phyloP scores from a whole-genome alignment of 192 early-diverging fungal species.

The Chytriomyces confervae region DNA sequence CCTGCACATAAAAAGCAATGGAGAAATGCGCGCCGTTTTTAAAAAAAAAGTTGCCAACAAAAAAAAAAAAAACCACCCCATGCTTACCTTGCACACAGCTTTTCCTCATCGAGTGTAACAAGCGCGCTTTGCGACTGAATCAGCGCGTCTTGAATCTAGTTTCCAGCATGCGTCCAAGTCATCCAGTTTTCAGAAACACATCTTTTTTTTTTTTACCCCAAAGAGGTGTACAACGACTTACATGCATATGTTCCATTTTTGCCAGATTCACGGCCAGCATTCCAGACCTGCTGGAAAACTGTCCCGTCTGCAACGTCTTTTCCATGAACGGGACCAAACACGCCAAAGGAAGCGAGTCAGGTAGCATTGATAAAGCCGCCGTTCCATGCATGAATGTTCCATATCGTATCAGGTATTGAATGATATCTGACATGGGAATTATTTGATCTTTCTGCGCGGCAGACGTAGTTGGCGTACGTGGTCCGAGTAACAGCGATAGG shows the following conservation, averaged over 20 bases:
- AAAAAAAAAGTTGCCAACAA: neutral
- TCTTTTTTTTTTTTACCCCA: constrained; percentile 4
- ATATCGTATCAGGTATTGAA: constrained; percentile 68
- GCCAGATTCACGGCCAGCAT: constrained; percentile 74
- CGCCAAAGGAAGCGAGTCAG: constrained; percentile 51
- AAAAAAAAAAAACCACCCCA: no score
- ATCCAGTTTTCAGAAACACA: neutral
- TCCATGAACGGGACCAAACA: constrained; percentile 59
- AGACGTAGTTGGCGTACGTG: constrained; percentile 21
- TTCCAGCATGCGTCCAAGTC: neutral
- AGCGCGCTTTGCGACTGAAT: constrained; percentile 60
- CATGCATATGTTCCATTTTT: constrained; percentile 70
- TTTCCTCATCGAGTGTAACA: constrained; percentile 75
- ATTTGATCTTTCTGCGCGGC: constrained; percentile 32
- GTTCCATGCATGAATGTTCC: constrained; percentile 70
- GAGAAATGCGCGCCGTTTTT: neutral
- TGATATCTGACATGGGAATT: constrained; percentile 58
- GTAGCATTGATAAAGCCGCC: constrained; percentile 54
- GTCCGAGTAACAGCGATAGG: constrained; percentile 65
- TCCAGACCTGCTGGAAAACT: constrained; percentile 66
- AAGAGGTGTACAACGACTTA: neutral
- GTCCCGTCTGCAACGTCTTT: constrained; percentile 62
- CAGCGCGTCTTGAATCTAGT: constrained; percentile 70
- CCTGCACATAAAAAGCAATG: constrained; percentile 7
- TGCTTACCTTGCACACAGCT: constrained; percentile 72